These are phyloP conservation scores for Macrolepiota dolichaula DNA, from an alignment of 768 basidiomycete genomes.

Conservation along the genomic window DNA sequence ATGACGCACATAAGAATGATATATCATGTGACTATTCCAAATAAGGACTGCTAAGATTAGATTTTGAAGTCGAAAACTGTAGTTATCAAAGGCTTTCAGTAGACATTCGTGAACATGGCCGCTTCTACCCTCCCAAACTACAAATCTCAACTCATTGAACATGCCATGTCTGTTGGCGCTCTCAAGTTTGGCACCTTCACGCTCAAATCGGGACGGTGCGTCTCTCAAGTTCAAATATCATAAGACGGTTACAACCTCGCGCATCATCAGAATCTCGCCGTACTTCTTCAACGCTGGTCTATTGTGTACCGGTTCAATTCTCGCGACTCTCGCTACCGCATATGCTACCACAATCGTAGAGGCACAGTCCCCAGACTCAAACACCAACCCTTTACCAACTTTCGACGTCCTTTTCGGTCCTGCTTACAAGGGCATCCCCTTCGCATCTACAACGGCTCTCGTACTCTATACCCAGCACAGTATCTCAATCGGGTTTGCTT, in stretches of 20 bases:
- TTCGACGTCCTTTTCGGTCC: constrained; percentile 94
- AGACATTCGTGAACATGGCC: not conserved
- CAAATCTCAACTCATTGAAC: not conserved
- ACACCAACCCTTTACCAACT: constrained; percentile 24
- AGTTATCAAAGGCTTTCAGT: not conserved
- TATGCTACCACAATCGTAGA: constrained; percentile 78
- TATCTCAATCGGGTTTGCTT: constrained; percentile 74
- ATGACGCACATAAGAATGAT: not conserved
- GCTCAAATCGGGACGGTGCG: constrained; percentile 92
- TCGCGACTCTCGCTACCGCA: constrained; percentile 72
- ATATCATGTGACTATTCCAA: not conserved
- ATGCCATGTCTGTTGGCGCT: constrained; percentile 29
- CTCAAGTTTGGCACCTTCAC: constrained; percentile 91
- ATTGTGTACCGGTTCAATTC: constrained; percentile 78
- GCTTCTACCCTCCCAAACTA: not conserved
- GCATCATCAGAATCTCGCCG: constrained; percentile 69
- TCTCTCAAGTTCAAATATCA: not conserved
- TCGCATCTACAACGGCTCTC: constrained; percentile 82
- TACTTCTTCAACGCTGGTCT: constrained; percentile 98
- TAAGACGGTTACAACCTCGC: constrained; percentile 5
- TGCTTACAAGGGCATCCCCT: constrained; percentile 95
- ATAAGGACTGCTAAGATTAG: not conserved
- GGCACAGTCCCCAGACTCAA: constrained; percentile 32
- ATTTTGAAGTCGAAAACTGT: not conserved
- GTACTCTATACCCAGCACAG: constrained; percentile 65